Base-by-base conservation (phyloP, 2,329 filamentous ascomycete species). In the Penicillium sp. region DNA sequence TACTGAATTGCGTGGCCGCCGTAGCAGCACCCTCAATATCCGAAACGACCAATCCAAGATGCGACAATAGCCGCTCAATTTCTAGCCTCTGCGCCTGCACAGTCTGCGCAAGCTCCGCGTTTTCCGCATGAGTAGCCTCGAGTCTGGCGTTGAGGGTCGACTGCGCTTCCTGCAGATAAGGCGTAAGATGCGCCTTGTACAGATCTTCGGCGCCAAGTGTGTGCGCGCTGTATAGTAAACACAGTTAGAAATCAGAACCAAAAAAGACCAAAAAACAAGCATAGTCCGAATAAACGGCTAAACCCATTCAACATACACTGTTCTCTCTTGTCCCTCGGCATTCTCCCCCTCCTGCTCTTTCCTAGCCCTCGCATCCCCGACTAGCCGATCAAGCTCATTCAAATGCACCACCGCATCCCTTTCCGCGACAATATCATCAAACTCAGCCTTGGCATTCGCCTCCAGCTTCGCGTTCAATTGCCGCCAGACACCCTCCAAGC, bases 351-450 rank as follows among this genome's bases (percentile, higher is more conserved):
- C 60, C 36, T 59, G 77, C 66, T 78, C 78, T 70, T 79, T 84
- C 61, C 84, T 75, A 61, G 72, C 69, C 65, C 78, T 81, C 11
- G 84, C 85, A 60, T 87, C 84, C 29, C 79, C 80, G 29, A 87
- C 80, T 60, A 86, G 74, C 38, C 79, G 74, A 67, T 88, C 85
- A 61, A 87, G 73, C 54, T 84, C 82, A 68, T 87, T 87, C 60
- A 88, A 72, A 23, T 81, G 78, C 58, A 75, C 70, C 6, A 87
- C 76, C 2, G 85, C 84, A 57, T 83, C 76, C 50, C 84, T 72
- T 64, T 86, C 81, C 31, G 70, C 70, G 58, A 87, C 64, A 55
- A 87, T 84, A 46, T 80, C 78, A n/a, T 86, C 83, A 69, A 87
- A 87, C 62, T 87, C 83, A 16, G 78, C 78, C 69, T 74, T 80